Evolutionary conservation across 2,329 filamentous ascomycete genomes (phyloP).

Genomic region (Pestalotiopsis sp.): DNA sequence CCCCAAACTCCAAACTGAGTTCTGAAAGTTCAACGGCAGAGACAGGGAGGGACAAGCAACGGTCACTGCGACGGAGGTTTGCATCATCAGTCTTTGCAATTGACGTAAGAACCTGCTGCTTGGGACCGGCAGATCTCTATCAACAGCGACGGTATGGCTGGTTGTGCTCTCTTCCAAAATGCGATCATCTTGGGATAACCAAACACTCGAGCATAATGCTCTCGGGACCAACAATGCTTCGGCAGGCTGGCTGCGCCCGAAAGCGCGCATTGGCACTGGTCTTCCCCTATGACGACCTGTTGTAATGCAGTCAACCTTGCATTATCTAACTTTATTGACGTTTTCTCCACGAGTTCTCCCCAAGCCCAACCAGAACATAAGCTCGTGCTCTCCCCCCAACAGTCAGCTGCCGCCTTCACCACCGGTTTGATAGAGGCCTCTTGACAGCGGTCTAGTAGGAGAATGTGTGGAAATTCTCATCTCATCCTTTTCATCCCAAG

Average conservation of each 20-base stretch:
- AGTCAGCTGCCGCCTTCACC: neutral
- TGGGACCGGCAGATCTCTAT: neutral
- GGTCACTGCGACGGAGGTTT: neutral
- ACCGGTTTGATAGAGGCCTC: neutral
- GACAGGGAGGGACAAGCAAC: neutral
- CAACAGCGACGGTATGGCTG: neutral
- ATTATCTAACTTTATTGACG: neutral
- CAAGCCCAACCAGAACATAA: neutral
- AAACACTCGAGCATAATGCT: neutral
- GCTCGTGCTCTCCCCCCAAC: neutral
- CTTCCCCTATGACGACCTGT: neutral
- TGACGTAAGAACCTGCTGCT: neutral
- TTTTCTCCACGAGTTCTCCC: neutral
- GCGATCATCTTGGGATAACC: neutral
- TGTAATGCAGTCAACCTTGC: neutral
- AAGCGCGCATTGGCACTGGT: neutral
- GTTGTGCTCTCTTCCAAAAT: neutral
- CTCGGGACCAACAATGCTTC: neutral
- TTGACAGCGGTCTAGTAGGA: neutral
- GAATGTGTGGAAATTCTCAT: neutral
- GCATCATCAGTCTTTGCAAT: neutral
- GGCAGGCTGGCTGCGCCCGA: neutral
- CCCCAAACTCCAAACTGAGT: neutral
- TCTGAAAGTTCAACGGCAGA: neutral
- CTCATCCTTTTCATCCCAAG: neutral